Evolutionary conservation across 1,139 yeast species (phyloP).

Genomic region (Geotrichum carabidarum): DNA sequence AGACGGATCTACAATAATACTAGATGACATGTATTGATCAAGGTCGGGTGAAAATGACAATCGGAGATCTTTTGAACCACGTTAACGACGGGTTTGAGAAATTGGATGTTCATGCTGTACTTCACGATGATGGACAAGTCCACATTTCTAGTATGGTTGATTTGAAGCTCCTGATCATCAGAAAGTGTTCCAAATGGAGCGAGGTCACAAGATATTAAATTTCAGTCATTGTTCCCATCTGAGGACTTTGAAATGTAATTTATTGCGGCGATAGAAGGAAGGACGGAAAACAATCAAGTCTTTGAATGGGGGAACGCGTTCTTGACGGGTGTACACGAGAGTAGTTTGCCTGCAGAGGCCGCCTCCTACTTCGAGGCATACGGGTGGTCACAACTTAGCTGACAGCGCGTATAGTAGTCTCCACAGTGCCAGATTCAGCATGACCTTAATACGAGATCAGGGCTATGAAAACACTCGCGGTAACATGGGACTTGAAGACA

Average conservation of each 20-base stretch:
- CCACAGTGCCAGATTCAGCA: neutral
- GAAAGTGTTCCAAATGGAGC: conserved; percentile 22
- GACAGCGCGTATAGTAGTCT: neutral
- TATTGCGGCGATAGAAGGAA: conserved; percentile 64
- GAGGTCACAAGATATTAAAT: neutral
- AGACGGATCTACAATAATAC: conserved; percentile 70
- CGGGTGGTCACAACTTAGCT: neutral
- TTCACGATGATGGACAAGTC: conserved; percentile 47
- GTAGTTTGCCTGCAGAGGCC: too few relatives aligned
- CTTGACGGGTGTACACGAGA: conserved; percentile 24
- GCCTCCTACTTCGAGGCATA: too few relatives aligned
- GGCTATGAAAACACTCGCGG: neutral
- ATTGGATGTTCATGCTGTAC: conserved; percentile 73
- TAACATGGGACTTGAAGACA: neutral
- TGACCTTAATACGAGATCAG: neutral
- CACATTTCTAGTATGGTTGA: conserved; percentile 26
- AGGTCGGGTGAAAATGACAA: conserved; percentile 58
- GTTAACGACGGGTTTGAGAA: conserved; percentile 66
- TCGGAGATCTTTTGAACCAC: conserved; percentile 84
- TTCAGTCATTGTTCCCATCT: neutral
- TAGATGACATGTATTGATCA: conserved; percentile 43
- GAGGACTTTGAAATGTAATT: conserved; percentile 22
- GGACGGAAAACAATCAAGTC: conserved; percentile 57
- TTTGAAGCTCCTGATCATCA: conserved; percentile 27
- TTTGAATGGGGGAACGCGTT: conserved; percentile 53